Base-by-base conservation (phyloP, 176 grass and related monocot species). In the Lolium perenne region DNA sequence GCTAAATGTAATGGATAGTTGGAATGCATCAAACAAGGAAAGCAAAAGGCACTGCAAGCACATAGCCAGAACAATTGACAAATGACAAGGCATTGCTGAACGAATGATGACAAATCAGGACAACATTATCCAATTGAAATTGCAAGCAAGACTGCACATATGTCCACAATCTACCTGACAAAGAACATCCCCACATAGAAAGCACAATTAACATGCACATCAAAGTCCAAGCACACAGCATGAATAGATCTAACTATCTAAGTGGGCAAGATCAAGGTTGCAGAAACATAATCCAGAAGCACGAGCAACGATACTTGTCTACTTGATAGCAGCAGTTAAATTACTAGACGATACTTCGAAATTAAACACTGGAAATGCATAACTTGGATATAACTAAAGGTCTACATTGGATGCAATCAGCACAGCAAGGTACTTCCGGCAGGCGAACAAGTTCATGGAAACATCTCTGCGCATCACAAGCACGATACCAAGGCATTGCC, bases 401-500 rank as follows among this genome's bases (percentile, higher is more conserved):
- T 8, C 54, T 3, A 35, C 71, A 83, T 46, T 73, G 64, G 9
- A 76, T 66, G 50, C 40, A 84, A 70, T n/a, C 26, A 84, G 10
- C 7, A 48, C 46, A 78, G 8, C 21, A 58, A 43, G n/a, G 35
- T 10, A 61, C 20, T 70, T 70, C 26, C 48, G 14, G 14, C 80
- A 9, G 21, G 48, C 63, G 50, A 65, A 71, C 20, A 61, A 61
- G 10, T 69, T n/a, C 41, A 50, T 21, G 70, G 40, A 20, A 77
- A 50, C 60, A 68, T 80, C 26, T 23, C 59, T 17, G 45, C 38
- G 38, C 53, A 26, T 51, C 78, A 81, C 8, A 66, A 32, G 50
- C 43, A 50, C 56, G 12, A 79, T 38, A 14, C 13, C 13, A 80
- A 80, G 69, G 70, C n/a, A 38, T 64, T 77, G 84, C 82, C 86